phyloP scores from a whole-genome alignment of 2,329 filamentous ascomycete genomes.

The Fusarium temperatum region DNA sequence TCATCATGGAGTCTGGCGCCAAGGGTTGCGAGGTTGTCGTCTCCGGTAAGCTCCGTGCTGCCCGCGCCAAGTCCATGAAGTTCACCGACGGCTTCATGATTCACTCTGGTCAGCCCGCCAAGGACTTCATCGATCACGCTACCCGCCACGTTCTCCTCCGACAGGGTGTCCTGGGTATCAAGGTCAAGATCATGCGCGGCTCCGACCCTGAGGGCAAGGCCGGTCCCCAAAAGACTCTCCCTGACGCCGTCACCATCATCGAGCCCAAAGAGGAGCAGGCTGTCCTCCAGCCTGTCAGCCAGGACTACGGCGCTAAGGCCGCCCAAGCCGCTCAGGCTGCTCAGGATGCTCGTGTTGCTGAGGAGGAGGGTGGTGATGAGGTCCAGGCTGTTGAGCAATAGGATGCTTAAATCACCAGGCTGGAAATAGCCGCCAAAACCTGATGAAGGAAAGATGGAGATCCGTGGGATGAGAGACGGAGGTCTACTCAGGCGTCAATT shows the following conservation, averaged over 20 bases:
- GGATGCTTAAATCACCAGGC: slow-evolving; percentile 33
- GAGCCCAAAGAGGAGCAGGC: slow-evolving; percentile 99
- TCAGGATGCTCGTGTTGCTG: slow-evolving; percentile 67
- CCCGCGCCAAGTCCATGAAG: slow-evolving; percentile 99
- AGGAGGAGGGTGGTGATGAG: slow-evolving; percentile 67
- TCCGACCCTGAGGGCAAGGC: slow-evolving; percentile 99
- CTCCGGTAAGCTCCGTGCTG: slow-evolving; percentile 97
- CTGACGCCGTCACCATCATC: slow-evolving; percentile 98
- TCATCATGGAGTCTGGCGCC: slow-evolving; percentile 99
- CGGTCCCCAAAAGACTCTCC: slow-evolving; percentile 95
- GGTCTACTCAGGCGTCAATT: slow-evolving; percentile 54
- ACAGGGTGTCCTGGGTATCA: slow-evolving; percentile 99
- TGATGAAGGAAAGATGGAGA: slow-evolving; percentile 37
- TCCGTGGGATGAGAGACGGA: slow-evolving; percentile 46
- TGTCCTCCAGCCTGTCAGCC: slow-evolving; percentile 92
- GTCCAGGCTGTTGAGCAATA: slow-evolving; percentile 58
- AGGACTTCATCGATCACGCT: slow-evolving; percentile 99
- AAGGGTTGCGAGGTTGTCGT: slow-evolving; percentile 99
- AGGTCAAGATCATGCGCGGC: slow-evolving; percentile 99
- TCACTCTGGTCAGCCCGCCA: slow-evolving; percentile 99
- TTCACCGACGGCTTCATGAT: slow-evolving; percentile 99
- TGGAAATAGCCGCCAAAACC: slow-evolving; percentile 39
- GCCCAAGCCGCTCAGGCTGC: slow-evolving; percentile 70
- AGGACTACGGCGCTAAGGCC: slow-evolving; percentile 98
- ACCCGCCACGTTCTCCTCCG: slow-evolving; percentile 99